A percentile compares a stretch with the other conserved stretches of the same genome.
phyloP scores from a whole-genome alignment of 108 stramenopile genomes.

The Cylindrotheca closterium region DNA sequence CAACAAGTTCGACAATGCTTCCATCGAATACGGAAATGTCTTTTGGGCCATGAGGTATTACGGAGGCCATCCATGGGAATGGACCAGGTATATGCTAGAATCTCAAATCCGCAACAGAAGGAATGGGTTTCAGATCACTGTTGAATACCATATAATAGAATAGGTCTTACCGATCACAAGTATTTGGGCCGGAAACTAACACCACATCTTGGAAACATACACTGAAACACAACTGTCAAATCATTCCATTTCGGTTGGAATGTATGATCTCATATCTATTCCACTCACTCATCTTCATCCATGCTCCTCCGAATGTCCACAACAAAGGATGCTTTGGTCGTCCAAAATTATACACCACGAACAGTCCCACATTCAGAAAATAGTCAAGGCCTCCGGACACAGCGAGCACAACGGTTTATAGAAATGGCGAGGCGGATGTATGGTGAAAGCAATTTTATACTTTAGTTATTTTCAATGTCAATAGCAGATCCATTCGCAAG shows the following conservation, averaged over 20 bases:
- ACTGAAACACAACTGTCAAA: constrained; percentile 52
- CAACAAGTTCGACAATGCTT: not conserved
- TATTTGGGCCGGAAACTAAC: constrained; percentile 47
- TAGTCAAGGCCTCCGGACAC: constrained; percentile 50
- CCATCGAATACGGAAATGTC: not conserved
- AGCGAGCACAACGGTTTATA: constrained; percentile 62
- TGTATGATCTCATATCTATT: no score
- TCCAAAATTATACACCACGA: constrained; percentile 55
- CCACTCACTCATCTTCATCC: not conserved
- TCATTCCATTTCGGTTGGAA: no score
- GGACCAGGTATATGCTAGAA: not conserved
- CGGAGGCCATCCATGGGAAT: not conserved
- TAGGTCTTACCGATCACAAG: constrained; percentile 51
- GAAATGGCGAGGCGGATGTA: constrained; percentile 56
- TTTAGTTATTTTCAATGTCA: no score
- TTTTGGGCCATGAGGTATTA: not conserved
- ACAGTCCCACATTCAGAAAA: constrained; percentile 64
- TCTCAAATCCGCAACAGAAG: not conserved
- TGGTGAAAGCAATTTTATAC: no score
- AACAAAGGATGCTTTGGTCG: constrained; percentile 81
- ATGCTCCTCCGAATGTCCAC: constrained; percentile 52
- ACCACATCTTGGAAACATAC: constrained; percentile 71
- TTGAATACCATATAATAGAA: constrained; percentile 22
- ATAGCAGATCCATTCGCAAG: no score
- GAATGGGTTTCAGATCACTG: not conserved